Evolutionary conservation across 2,329 filamentous ascomycete genomes (phyloP), one percentile per base, ranked within the genome.

Genomic region (Diaporthe sp.): DNA sequence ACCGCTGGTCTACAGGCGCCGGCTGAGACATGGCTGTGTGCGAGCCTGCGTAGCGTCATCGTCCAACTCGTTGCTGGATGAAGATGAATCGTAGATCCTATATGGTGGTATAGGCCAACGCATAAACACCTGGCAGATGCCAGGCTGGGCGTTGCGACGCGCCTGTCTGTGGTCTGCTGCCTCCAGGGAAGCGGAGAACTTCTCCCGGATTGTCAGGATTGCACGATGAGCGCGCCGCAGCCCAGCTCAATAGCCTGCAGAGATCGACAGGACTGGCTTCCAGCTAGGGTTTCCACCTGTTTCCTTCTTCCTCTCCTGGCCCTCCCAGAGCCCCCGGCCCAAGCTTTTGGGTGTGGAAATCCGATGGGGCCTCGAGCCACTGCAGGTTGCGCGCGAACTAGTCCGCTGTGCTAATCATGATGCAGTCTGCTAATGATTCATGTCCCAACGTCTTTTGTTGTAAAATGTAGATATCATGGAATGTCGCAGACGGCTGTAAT

Each of bases 251-350:
- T 15, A 51, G 62, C 19, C 44, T 44, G 59, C 39, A 51, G 28
- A 17, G 62, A 68, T 39, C 44, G 62, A 53, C 62, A 39, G 65
- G 22, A 53, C 44, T 51, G 58, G 58, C 58, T 44, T 44, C 37
- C 22, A 44, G 22, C 58, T 17, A 25, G n/a, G 10, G 37, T 59
- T 34, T n/a, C 31, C 57, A 51, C 28, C 62, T 51, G 44, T 37
- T 37, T 67, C 62, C 44, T 37, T n/a, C 44, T 17, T 44, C n/a
- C 37, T 19, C 1, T 28, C 37, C 37, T 7, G 31, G 31, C 31
- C 31, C 31, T 31, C 31, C 31, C 5, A 19, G 53, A 34, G 25
- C 53, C 17, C 51, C 51, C 34, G 19, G 22, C 62, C 31, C 57
- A 37, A 39, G 10, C 31, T 15, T 37, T 39, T 59, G 57, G 57